Evolutionary conservation across 1,284 basidiomycete genomes (phyloP), one percentile per base, ranked within the genome.

Genomic region (Caloboletus inedulis): DNA sequence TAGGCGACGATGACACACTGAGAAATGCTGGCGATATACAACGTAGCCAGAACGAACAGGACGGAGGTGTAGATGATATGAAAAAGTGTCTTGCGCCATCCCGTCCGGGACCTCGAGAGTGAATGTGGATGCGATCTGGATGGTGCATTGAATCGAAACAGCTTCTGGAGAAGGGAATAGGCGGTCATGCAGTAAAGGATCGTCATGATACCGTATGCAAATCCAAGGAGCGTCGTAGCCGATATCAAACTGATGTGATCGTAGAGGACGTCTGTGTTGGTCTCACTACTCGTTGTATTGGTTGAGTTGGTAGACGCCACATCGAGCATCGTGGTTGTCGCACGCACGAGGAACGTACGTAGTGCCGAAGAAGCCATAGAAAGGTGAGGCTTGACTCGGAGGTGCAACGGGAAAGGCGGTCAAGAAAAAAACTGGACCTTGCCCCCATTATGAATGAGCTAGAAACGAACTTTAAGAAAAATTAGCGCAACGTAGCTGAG

Each of bases 11-110:
- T 60, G 9, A 62, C 51, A 4, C 58, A 54, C 25, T 62, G 59
- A 33, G 64, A 60, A 49, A 64, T 66, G 33, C 64, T 57, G 18
- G 59, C 62, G 12, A 64, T 63, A 48, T 62, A 72, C 29, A 72
- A 23, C 12, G 65, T 69, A 33, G 52, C 68, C 13, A 70, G 45
- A 23, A 60, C 43, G 46, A 73, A 72, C 21, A 73, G 27, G 47
- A 61, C 31, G n/a, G 57, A 49, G 16, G 63, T 65, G 46, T 68
- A 73, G 23, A 6, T 7, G 34, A 68, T 50, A 41, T 66, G 62
- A 37, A 64, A 68, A 19, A 64, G n/a, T 4, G 51, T 62, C 42
- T 54, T 68, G 49, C 53, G 54, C 53, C 50, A 46, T 27, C 48
- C 53, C 3, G 27, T 19, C 33, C 43, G 48, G 2, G 43, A 48